phyloP scores from a whole-genome alignment of 306 rosid genomes.

The Ochetophila trinervis region DNA sequence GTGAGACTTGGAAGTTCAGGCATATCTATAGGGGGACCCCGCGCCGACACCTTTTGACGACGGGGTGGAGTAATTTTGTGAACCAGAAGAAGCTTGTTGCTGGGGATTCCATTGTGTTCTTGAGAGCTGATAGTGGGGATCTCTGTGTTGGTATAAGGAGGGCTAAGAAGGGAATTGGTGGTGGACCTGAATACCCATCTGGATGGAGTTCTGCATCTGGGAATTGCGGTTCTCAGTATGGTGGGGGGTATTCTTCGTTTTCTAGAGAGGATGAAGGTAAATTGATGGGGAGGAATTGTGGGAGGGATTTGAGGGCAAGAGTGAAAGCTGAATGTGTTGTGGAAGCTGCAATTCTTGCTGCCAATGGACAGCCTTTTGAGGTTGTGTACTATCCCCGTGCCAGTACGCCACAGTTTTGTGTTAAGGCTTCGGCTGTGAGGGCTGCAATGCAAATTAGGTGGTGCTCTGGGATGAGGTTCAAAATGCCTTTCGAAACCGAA shows the following conservation, averaged over 20 bases:
- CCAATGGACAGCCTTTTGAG: constrained; percentile 72
- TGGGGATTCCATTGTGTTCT: constrained; percentile 87
- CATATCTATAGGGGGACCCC: constrained; percentile 98
- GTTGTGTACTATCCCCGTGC: constrained; percentile 84
- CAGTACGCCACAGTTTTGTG: constrained; percentile 81
- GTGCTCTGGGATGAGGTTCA: constrained; percentile 90
- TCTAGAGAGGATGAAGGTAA: constrained; percentile 34
- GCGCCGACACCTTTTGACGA: constrained; percentile 90
- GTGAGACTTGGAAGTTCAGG: constrained; percentile 89
- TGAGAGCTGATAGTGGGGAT: constrained; percentile 83
- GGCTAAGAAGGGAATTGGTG: constrained; percentile 88
- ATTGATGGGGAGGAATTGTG: constrained; percentile 22
- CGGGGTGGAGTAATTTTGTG: constrained; percentile 98
- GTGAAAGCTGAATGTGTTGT: constrained; percentile 50
- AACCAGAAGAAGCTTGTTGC: constrained; percentile 96
- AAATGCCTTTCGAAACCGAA: constrained; percentile 98
- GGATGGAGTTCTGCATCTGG: constrained; percentile 49
- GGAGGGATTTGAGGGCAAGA: constrained; percentile 40
- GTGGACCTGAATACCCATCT: constrained; percentile 55
- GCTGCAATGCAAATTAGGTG: constrained; percentile 78
- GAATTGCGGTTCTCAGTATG: constrained; percentile 36
- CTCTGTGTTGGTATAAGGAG: constrained; percentile 93
- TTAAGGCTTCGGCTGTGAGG: constrained; percentile 63
- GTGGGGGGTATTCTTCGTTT: constrained; percentile 42
- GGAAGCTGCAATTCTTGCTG: constrained; percentile 77